Percentiles rank a stretch among this genome's conserved stretches.
These are phyloP conservation scores for Ceratobasidium sp. DNA, from an alignment of 1,284 basidiomycete species.

Conservation along the genomic window DNA sequence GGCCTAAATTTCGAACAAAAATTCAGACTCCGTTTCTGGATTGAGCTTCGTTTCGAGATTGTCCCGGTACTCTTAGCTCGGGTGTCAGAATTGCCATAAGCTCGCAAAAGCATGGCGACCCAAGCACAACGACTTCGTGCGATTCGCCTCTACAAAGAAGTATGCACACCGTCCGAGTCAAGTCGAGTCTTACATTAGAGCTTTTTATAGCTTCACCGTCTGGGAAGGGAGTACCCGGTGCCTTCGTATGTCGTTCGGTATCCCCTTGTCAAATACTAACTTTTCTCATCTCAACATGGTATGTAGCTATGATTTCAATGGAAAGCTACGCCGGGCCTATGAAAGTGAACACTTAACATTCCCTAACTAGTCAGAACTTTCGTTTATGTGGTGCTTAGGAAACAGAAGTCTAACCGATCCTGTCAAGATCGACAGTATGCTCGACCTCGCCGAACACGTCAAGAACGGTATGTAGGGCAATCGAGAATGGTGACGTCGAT, in stretches of 20 bases:
- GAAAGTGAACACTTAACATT: constrained; percentile 65
- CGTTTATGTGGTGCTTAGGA: constrained; percentile 57
- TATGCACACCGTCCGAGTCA: neutral
- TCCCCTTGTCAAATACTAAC: neutral
- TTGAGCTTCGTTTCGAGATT: neutral
- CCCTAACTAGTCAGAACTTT: neutral
- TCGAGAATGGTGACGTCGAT: neutral
- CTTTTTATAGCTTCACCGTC: constrained; percentile 59
- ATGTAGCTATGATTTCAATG: constrained; percentile 74
- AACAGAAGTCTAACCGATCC: constrained; percentile 73
- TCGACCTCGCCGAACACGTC: constrained; percentile 84
- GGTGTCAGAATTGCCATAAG: neutral
- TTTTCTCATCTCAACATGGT: constrained; percentile 3
- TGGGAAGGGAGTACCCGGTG: constrained; percentile 79
- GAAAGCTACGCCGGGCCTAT: constrained; percentile 69
- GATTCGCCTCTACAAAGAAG: constrained; percentile 74
- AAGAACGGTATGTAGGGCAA: constrained; percentile 72
- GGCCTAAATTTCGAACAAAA: neutral
- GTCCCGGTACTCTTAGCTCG: neutral
- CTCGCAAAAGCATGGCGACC: constrained; percentile 11
- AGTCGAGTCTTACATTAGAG: neutral
- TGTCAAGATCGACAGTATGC: constrained; percentile 76
- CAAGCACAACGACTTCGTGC: constrained; percentile 60
- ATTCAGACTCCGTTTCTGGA: no score
- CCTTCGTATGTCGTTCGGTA: constrained; percentile 62